Evolutionary conservation across 208 protist species (phyloP).

Genomic region (Herpetomonas tarakana): DNA sequence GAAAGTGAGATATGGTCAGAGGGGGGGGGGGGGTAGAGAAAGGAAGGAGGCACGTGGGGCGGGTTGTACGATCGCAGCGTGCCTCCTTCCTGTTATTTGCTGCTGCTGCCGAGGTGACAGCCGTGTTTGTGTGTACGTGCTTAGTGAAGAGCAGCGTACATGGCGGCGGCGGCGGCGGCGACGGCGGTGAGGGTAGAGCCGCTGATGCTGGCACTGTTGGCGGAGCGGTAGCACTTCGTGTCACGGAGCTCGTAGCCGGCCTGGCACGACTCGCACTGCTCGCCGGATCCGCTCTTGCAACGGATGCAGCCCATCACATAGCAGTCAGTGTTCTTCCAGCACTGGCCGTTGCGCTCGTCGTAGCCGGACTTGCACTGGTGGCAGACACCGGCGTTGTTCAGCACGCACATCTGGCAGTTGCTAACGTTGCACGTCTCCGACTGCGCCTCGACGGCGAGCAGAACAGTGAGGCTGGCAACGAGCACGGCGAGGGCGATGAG

Average conservation of each 20-base stretch:
- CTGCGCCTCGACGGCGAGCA: too few relatives aligned
- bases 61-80: too few relatives aligned
- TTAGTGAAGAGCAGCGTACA: background rate
- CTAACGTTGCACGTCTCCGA: background rate
- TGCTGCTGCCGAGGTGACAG: background rate
- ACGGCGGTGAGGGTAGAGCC: too few relatives aligned
- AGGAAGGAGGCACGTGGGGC: too few relatives aligned
- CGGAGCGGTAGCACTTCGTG: too few relatives aligned
- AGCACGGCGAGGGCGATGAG: too few relatives aligned
- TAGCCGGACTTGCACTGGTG: background rate
- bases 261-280: background rate
- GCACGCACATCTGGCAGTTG: background rate
- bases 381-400: background rate
- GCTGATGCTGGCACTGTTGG: too few relatives aligned
- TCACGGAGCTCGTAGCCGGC: background rate
- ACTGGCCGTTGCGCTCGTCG: background rate
- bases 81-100: background rate
- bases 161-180: too few relatives aligned
- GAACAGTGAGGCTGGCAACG: too few relatives aligned
- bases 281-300: background rate
- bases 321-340: background rate
- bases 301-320: background rate
- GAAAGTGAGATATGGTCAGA: too few relatives aligned
- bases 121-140: background rate
- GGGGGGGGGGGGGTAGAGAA: too few relatives aligned